phyloP scores from a whole-genome alignment of 2,329 filamentous ascomycete species.

The Fusarium globosum region DNA sequence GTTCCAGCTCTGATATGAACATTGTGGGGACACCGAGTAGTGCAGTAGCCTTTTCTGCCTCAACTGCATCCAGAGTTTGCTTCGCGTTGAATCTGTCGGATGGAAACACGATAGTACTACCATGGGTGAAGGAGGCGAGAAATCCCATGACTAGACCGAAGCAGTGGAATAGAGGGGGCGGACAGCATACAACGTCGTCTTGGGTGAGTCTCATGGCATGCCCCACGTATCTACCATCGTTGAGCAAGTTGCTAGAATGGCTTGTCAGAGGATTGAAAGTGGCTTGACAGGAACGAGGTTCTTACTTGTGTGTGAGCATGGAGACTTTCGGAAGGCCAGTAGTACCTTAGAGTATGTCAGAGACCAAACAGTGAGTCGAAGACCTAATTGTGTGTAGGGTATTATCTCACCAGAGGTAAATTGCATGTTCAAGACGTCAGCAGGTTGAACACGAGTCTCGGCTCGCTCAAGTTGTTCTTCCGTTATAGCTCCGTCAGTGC shows the following conservation, averaged over 20 bases:
- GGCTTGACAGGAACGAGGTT: fast-evolving
- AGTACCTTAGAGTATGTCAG: not conserved
- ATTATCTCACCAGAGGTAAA: not conserved
- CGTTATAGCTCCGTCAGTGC: not conserved
- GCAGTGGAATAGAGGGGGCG: not conserved
- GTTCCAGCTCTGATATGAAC: not conserved
- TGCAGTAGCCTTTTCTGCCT: not conserved
- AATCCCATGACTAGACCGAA: not conserved
- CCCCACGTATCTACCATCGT: not conserved
- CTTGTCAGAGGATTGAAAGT: not conserved
- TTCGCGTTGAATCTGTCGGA: not conserved
- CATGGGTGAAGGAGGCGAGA: not conserved
- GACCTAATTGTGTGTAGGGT: fast-evolving
- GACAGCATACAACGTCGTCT: not conserved
- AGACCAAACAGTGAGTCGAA: fast-evolving
- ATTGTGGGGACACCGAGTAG: not conserved
- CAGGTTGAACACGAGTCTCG: not conserved
- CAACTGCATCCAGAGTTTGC: not conserved
- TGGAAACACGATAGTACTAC: not conserved
- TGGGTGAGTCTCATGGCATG: not conserved
- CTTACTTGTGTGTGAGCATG: not conserved
- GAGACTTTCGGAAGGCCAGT: not conserved
- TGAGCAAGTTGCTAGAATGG: not conserved
- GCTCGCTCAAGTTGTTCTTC: not conserved
- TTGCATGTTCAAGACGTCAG: not conserved